Base-by-base conservation (phyloP, 345 rosid genomes). In the Ricinus communis region DNA sequence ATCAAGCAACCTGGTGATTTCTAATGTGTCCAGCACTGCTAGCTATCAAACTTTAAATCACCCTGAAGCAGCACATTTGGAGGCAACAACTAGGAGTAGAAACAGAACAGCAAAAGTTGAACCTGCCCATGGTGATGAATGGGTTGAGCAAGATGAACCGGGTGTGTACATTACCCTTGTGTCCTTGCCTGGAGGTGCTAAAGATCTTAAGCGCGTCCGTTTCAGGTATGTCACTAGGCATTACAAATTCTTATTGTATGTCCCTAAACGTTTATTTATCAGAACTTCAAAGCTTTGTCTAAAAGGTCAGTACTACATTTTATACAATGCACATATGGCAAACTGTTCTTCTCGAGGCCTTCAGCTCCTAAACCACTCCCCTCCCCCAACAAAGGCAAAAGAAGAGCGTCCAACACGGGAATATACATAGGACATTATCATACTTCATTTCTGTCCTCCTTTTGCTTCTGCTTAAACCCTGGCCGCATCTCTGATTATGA, bases 161-260 rank as follows among this genome's bases (percentile, higher is more conserved):
- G 79, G 75, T n/a, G 65, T 77, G 19, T 76, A 66, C 40, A 65
- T 71, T 36, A 74, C 74, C 43, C 76, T 76, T 71, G 62, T 68
- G 22, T 71, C 71, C 52, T 62, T 61, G 68, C 77, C 79, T 14
- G 71, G 68, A 21, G 78, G 75, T 62, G 68, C 68, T 61, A 78
- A 75, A 49, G 79, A 73, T 58, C 72, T 75, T 14, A 72, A 69
- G 68, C 78, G 74, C 25, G 75, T 78, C 27, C 77, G 68, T 46
- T 72, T 81, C 69, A 79, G 80, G 81, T 75, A 72, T 49, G 14
- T 38, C 28, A 24, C 19, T 19, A 28, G 12, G 45, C 43, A 25
- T 56, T 31, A 24, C 28, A 5, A 8, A 13, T 30, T 24, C 28
- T 51, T 8, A 5, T 43, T 27, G 22, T 49, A 19, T 24, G 49